phyloP scores from a whole-genome alignment of 2,329 filamentous ascomycete species.

The Scedosporium boydii region DNA sequence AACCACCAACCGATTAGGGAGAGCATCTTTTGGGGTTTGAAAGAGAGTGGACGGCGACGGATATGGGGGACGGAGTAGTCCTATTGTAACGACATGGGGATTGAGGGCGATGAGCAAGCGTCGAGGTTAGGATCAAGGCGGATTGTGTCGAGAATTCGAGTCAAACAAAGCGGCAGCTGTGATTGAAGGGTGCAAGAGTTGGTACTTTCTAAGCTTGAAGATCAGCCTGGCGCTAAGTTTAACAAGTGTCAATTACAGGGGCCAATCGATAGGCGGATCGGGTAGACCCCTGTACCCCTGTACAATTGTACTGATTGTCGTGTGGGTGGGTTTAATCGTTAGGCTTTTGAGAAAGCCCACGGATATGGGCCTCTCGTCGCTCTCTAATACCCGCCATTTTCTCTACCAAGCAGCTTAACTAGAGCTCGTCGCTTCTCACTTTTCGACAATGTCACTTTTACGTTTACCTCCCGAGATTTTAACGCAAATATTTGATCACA shows the following conservation, averaged over 20 bases:
- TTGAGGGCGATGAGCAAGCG: not conserved
- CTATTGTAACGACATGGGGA: not conserved
- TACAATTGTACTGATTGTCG: no score
- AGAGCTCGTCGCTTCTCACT: no score
- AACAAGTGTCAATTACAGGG: not conserved
- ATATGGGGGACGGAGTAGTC: not conserved
- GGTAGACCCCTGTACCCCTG: no score
- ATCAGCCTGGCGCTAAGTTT: not conserved
- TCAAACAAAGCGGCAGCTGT: not conserved
- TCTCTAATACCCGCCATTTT: no score
- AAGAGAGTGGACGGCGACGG: not conserved
- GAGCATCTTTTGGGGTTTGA: conserved; percentile 31
- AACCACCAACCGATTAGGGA: conserved; percentile 41
- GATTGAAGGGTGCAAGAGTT: not conserved
- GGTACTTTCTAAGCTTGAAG: not conserved
- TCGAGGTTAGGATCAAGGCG: not conserved
- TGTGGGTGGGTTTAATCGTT: no score
- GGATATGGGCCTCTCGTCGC: no score
- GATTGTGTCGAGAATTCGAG: not conserved
- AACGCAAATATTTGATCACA: no score
- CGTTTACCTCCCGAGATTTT: no score
- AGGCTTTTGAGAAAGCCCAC: no score
- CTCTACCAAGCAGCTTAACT: no score
- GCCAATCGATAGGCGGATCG: no score
- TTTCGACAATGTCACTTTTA: no score